Base-by-base conservation (phyloP, 2,329 filamentous ascomycete species). In the Phaeosphaeriaceae sp. region DNA sequence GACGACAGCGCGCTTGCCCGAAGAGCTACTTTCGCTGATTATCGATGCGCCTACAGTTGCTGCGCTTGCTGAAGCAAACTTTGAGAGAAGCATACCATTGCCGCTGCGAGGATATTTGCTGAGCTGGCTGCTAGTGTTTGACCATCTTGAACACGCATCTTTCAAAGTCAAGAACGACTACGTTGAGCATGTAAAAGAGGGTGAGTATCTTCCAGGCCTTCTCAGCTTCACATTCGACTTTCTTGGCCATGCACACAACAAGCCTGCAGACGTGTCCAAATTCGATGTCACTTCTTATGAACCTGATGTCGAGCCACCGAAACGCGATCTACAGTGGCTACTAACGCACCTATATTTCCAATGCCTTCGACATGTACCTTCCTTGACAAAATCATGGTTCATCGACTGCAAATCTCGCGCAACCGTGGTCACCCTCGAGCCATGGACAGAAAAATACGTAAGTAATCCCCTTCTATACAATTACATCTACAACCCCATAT, bases 61-160 rank as follows among this genome's bases (percentile, higher is more conserved):
- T n/a, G 79, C 80, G 11, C 83, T 91, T 37, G 79, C 82, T 0
- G 85, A 89, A 38, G 82, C 87, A 7, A 78, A 82, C 29, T 84
- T 92, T 17, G 81, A 86, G 4, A 79, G 83, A 13, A 77, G 69
- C 28, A 88, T 92, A 61, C 91, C 91, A 9, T 77, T 84, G 0
- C 68, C 83, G 0, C 79, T 96, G 39, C 85, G 91, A 43, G 85
- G 87, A 8, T 99, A 97, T 65, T 80, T 99, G 2, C 79, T 96
- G 21, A 89, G 90, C 9, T 99, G 94, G 94, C 84, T 90, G 56
- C 79, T 97, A 1, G 81, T 97, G 0, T 97, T 96, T 67, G 91
- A 96, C 61, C 87, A 93, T 36, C 95, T 93, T 67, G 78, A 80
- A 15, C 84, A 86, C 16, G 86, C 92, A 11, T 90, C 92, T 0